These are phyloP conservation scores for Hypoxylon sp. DNA, from an alignment of 2,329 filamentous ascomycete genomes.

Conservation along the genomic window DNA sequence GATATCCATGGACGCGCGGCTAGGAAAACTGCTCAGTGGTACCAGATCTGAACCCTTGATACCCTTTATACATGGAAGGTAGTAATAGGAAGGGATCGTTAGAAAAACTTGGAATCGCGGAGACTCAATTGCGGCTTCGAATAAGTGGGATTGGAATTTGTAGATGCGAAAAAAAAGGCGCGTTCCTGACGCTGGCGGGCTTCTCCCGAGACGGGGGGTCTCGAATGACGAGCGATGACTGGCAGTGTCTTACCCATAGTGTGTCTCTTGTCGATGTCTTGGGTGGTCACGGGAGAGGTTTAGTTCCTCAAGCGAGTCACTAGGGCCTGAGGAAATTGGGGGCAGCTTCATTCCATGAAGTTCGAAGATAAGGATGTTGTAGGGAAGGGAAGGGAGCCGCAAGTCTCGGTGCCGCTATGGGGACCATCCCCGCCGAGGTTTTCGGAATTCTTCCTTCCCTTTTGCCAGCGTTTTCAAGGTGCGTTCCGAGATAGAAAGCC, in stretches of 20 bases:
- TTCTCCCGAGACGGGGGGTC: conserved; percentile 21
- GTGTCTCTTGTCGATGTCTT: conserved; percentile 7
- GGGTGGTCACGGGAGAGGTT: not conserved
- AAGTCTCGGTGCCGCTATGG: conserved; percentile 26
- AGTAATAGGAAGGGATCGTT: not conserved
- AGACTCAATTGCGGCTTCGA: not conserved
- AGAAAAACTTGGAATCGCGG: conserved; percentile 26
- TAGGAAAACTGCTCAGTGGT: conserved; percentile 2
- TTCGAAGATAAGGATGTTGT: conserved; percentile 10
- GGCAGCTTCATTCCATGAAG: conserved; percentile 19
- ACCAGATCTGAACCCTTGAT: conserved; percentile 6
- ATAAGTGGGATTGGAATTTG: conserved; percentile 5
- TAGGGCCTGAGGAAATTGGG: conserved; percentile 35
- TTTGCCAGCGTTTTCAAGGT: conserved; percentile 6
- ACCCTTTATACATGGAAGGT: no score
- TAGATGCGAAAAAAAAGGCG: conserved; percentile 11
- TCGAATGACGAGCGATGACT: conserved; percentile 22
- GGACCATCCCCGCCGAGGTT: conserved; percentile 12
- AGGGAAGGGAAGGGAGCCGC: conserved; percentile 26
- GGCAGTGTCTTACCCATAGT: conserved; percentile 11
- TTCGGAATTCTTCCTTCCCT: conserved; percentile 12
- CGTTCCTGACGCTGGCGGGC: conserved; percentile 33
- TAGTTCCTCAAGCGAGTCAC: conserved; percentile 14
- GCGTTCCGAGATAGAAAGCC: conserved; percentile 19
- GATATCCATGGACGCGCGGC: not conserved